A percentile compares a stretch with the other conserved stretches of the same genome.
phyloP scores from a whole-genome alignment of 768 basidiomycete species.

The Amanita subjunquillea region DNA sequence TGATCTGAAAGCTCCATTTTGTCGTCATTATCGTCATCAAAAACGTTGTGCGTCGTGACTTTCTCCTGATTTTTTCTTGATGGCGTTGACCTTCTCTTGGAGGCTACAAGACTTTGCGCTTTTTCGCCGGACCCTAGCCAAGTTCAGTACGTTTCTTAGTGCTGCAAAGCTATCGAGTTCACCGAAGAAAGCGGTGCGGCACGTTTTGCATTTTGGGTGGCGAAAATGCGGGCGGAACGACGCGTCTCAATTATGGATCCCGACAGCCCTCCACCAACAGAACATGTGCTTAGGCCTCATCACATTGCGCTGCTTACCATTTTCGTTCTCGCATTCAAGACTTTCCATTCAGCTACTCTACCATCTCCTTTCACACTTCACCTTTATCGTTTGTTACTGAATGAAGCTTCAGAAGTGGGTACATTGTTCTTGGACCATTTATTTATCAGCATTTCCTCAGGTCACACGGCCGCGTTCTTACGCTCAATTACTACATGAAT shows the following conservation, averaged over 20 bases:
- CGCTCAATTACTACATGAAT: constrained; percentile 32
- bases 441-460: constrained; percentile 13
- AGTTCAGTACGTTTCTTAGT: constrained; percentile 4
- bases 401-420: constrained; percentile 62
- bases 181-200: constrained; percentile 20
- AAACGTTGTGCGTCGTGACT: constrained; percentile 43
- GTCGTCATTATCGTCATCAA: constrained; percentile 46
- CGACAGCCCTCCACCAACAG: constrained; percentile 48
- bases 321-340: constrained; percentile 53
- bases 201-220: constrained; percentile 21
- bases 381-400: constrained; percentile 54
- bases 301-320: constrained; percentile 63
- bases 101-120: constrained; percentile 39
- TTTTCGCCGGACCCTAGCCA: constrained; percentile 40
- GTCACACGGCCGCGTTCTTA: constrained; percentile 54
- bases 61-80: constrained; percentile 19
- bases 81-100: constrained; percentile 10
- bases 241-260: constrained; percentile 19
- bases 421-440: not conserved
- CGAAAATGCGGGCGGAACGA: not conserved
- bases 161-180: constrained; percentile 6
- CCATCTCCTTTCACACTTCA: constrained; percentile 51
- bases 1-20: constrained; percentile 57
- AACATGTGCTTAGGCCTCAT: constrained; percentile 66
- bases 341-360: constrained; percentile 40